phyloP scores from a whole-genome alignment of 169 alveolate species.

The Babesia microti region DNA sequence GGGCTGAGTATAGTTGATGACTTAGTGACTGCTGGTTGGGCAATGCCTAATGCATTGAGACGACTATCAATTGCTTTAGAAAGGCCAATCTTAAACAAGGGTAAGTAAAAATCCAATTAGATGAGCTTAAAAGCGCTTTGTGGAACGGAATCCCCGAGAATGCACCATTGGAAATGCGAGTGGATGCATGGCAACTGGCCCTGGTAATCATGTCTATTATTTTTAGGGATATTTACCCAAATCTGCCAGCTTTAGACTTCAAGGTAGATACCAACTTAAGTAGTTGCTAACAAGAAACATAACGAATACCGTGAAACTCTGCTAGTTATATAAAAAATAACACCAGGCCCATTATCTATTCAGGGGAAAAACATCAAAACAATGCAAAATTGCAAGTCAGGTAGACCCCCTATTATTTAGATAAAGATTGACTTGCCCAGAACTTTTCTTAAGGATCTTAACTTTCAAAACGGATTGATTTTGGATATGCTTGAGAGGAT shows the following conservation, averaged over 20 bases:
- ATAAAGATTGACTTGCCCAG: conserved; percentile 80
- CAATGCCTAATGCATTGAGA: no score
- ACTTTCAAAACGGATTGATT: conserved; percentile 63
- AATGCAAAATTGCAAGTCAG: conserved; percentile 9
- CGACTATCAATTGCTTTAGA: no score
- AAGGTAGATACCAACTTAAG: not conserved
- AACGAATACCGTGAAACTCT: conserved; percentile 10
- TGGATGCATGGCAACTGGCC: conserved; percentile 70
- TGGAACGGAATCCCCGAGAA: conserved; percentile 74
- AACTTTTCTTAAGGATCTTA: conserved; percentile 65
- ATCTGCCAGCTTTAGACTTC: conserved; percentile 25
- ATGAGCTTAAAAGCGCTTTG: conserved; percentile 39
- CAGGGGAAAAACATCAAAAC: conserved; percentile 23
- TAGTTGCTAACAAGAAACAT: conserved; percentile 27
- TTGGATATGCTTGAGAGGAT: conserved; percentile 76
- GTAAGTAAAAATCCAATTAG: no score
- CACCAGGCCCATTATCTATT: conserved; percentile 39
- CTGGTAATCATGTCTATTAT: conserved; percentile 14
- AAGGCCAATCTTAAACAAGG: no score
- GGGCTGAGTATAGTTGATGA: no score
- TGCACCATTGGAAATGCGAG: conserved; percentile 59
- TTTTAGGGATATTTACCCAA: conserved; percentile 67
- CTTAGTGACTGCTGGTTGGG: no score
- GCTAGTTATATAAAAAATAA: conserved; percentile 39
- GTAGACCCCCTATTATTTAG: conserved; percentile 47